Base-by-base conservation (phyloP, 2,329 filamentous ascomycete genomes). In the Epichloe baconii region DNA sequence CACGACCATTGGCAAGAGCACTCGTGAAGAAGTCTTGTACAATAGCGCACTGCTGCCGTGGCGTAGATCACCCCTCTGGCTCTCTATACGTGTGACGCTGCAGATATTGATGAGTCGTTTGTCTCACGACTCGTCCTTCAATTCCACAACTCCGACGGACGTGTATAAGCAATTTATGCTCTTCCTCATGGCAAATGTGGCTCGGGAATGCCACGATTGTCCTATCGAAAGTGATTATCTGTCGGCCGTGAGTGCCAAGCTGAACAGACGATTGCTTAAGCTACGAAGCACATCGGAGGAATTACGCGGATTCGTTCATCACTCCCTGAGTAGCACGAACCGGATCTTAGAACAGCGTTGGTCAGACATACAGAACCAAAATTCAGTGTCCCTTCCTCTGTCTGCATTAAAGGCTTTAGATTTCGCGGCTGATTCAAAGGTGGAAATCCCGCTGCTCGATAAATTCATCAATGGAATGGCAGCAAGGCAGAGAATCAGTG, bases 11-110 rank as follows among this genome's bases (percentile, higher is more conserved):
- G 63, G 55, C 43, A 82, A 82, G 52, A 65, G 73, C 34, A 76
- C 73, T 0, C 71, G 75, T 2, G 77, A 82, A 40, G 77, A 82
- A 14, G 69, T 79, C 1, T 51, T 76, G 10, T 79, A 68, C 65
- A 53, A 56, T 2, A 45, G 52, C 1, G 46, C 48, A 11, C 41
- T 49, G 5, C 47, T 57, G 1, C 59, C 60, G 0, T 81, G 77
- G 78, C 64, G 71, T 11, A 62, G 73, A 44, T 80, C 77, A 12
- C 65, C 77, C 52, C 52, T 75, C 0, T 83, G 77, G 77, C 64
- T 82, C 0, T 63, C 80, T 0, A 50, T 82, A 3, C 73, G 78
- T 0, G 75, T 79, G 0, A 59, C 67, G 0, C 53, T 79, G 2
- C 76, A 81, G 48, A 55, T 68, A 2, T 38, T 44, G 3, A 14